Evolutionary conservation across 2,329 filamentous ascomycete genomes (phyloP).

Genomic region (Ceratocystis variospora): DNA sequence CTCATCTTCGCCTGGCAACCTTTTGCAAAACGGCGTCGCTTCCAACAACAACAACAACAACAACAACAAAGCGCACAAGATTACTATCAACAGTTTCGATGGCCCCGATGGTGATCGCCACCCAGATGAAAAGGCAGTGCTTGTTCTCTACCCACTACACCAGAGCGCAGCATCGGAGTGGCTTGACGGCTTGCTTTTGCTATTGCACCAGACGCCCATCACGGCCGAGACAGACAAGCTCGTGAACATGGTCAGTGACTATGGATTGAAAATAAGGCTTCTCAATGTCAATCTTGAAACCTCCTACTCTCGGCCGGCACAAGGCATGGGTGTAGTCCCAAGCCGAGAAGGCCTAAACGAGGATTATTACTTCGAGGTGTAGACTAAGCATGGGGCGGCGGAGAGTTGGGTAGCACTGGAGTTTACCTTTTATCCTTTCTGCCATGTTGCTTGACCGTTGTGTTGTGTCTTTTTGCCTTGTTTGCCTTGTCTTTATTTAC

Average conservation of each 20-base stretch:
- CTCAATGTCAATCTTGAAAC: constrained; percentile 83
- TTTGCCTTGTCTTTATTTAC: not conserved
- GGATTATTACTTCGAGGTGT: constrained; percentile 83
- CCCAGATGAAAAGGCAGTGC: constrained; percentile 54
- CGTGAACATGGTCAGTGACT: constrained; percentile 72
- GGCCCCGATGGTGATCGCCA: constrained; percentile 28
- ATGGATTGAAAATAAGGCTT: constrained; percentile 81
- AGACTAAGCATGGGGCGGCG: constrained; percentile 19
- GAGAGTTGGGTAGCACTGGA: not conserved
- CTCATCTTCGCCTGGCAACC: not conserved
- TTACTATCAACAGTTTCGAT: constrained; percentile 71
- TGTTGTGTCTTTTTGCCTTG: not conserved
- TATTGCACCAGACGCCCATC: constrained; percentile 87
- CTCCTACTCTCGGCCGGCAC: constrained; percentile 49
- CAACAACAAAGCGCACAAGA: constrained; percentile 53
- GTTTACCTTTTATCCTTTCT: not conserved
- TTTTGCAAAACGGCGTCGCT: not conserved
- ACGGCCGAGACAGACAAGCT: constrained; percentile 92
- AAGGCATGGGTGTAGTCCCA: constrained; percentile 63
- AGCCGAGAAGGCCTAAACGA: constrained; percentile 76
- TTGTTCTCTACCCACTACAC: constrained; percentile 69
- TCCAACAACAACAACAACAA: constrained; percentile 20
- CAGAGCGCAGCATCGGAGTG: constrained; percentile 85
- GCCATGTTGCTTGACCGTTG: not conserved
- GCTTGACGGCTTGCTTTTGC: constrained; percentile 89